Conservation (phyloP, 2,329 filamentous ascomycete species). For the Stylonectria norvegica region DNA sequence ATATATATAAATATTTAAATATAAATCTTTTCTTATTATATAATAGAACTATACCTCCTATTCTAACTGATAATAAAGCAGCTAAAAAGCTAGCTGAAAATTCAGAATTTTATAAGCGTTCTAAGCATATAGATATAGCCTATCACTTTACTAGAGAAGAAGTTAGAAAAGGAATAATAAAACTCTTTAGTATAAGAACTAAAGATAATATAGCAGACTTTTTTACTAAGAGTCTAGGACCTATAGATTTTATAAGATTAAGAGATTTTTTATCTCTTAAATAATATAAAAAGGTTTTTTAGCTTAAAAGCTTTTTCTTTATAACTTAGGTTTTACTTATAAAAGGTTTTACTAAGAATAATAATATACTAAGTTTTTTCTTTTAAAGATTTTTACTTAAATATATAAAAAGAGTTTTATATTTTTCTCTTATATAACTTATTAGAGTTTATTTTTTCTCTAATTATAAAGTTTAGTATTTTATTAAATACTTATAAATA, state of each 20-base stretch:
- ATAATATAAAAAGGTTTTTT: no score
- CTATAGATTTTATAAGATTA: no score
- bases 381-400: no score
- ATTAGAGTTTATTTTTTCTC: background rate
- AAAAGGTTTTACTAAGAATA: no score
- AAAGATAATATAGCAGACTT: no score
- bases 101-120: background rate
- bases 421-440: background rate
- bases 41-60: background rate
- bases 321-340: no score
- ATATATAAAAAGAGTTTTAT: background rate
- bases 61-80: background rate
- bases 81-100: background rate
- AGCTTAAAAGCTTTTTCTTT: no score
- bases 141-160: background rate
- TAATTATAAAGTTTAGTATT: background rate
- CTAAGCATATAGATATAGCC: background rate
- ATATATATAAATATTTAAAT: background rate
- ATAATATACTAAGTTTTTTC: no score
- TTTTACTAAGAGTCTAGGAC: no score
- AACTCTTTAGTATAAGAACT: background rate
- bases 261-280: no score
- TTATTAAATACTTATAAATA: background rate
- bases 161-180: background rate
- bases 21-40: background rate